A percentile compares a stretch with the other conserved stretches of the same genome.
These are phyloP conservation scores for Phycomyces nitens DNA, from an alignment of 192 early-diverging fungal species.

Conservation along the genomic window DNA sequence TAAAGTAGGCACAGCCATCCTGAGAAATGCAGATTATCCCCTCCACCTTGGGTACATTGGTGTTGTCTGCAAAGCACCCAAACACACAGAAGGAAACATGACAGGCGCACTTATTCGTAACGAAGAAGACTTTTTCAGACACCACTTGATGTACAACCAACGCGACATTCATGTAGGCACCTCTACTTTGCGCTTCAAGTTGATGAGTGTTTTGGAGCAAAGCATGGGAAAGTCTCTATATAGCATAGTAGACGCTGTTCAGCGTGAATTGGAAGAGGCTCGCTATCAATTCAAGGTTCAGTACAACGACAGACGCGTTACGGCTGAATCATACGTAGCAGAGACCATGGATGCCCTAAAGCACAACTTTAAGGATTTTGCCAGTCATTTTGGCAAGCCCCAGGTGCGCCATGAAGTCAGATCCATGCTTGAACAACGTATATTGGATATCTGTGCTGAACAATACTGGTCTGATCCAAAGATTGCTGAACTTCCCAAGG, in stretches of 20 bases:
- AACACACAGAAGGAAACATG: conserved; percentile 39
- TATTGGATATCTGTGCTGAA: conserved; percentile 87
- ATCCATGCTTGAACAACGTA: conserved; percentile 82
- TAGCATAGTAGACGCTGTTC: conserved; percentile 82
- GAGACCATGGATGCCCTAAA: conserved; percentile 92
- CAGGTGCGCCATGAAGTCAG: conserved; percentile 88
- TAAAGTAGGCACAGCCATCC: conserved; percentile 65
- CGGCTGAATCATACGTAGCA: conserved; percentile 91
- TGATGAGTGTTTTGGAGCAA: conserved; percentile 88
- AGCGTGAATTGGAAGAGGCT: conserved; percentile 89
- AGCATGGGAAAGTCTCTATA: conserved; percentile 85
- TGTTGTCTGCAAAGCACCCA: conserved; percentile 76
- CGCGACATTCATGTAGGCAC: conserved; percentile 79
- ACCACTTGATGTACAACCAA: conserved; percentile 52
- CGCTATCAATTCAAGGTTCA: conserved; percentile 97
- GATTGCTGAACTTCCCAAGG: conserved; percentile 61
- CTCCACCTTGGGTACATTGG: conserved; percentile 91
- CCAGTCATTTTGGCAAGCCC: conserved; percentile 84
- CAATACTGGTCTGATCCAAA: conserved; percentile 87
- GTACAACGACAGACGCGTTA: conserved; percentile 94
- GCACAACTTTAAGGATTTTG: conserved; percentile 92
- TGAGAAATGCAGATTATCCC: conserved; percentile 87
- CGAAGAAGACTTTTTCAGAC: conserved; percentile 58
- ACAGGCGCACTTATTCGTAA: conserved; percentile 49
- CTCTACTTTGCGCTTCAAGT: conserved; percentile 71